These are phyloP conservation scores for Stylonectria norvegica DNA, from an alignment of 2,329 filamentous ascomycete species.

Conservation along the genomic window DNA sequence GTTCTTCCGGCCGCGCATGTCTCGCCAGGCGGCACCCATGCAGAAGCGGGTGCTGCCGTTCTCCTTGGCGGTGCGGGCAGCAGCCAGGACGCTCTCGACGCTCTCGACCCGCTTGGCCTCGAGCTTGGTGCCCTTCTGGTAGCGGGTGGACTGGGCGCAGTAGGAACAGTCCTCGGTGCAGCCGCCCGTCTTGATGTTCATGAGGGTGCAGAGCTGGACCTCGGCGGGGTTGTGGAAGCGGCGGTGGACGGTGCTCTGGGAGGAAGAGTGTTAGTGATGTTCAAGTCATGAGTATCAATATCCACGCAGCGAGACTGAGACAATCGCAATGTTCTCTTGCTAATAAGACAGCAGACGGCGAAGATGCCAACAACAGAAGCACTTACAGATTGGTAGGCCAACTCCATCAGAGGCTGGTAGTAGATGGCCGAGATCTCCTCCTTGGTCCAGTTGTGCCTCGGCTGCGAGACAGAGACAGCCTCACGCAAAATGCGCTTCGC, in stretches of 20 bases:
- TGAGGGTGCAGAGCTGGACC: slow-evolving; percentile 88
- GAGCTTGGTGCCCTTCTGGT: slow-evolving; percentile 72
- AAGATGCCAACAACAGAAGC: neutral
- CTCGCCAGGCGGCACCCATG: slow-evolving; percentile 91
- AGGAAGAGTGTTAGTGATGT: slow-evolving; percentile 14
- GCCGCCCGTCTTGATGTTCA: slow-evolving; percentile 95
- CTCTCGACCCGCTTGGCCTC: slow-evolving; percentile 75
- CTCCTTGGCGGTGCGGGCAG: slow-evolving; percentile 71
- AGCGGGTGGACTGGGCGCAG: slow-evolving; percentile 83
- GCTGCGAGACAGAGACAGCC: slow-evolving; percentile 57
- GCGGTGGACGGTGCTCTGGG: slow-evolving; percentile 71
- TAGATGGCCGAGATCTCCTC: slow-evolving; percentile 81
- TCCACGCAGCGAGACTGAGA: neutral
- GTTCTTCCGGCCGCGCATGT: slow-evolving; percentile 88
- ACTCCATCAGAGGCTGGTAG: slow-evolving; percentile 74
- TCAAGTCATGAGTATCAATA: no score
- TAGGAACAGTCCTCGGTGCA: slow-evolving; percentile 93
- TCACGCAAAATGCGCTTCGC: slow-evolving; percentile 37
- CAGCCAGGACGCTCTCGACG: slow-evolving; percentile 76
- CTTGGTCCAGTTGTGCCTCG: slow-evolving; percentile 74
- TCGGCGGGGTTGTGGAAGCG: slow-evolving; percentile 80
- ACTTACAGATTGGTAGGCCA: slow-evolving; percentile 70
- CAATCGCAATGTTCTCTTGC: neutral
- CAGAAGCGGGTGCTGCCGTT: slow-evolving; percentile 91
- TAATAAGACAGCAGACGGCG: neutral